Conservation (phyloP, 331 rosid genomes). For the Rhamnella rubrinervis region DNA sequence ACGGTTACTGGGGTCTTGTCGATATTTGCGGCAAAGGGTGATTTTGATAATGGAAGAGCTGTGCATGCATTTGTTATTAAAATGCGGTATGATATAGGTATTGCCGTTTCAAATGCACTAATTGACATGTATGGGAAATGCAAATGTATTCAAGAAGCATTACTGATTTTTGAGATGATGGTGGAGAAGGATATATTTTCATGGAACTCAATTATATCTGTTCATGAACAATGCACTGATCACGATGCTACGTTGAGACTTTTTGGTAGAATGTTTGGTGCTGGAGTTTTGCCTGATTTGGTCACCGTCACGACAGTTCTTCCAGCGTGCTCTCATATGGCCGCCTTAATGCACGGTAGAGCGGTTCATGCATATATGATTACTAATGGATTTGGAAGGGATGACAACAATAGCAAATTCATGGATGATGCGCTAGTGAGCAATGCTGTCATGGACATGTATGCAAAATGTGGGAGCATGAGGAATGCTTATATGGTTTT, state of each 20-base stretch:
- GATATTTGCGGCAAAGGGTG: slow-evolving; percentile 49
- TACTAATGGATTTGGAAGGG: slow-evolving; percentile 51
- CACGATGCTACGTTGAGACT: slow-evolving; percentile 55
- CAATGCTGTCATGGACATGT: slow-evolving; percentile 84
- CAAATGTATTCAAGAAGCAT: slow-evolving; percentile 49
- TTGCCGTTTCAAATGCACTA: slow-evolving; percentile 62
- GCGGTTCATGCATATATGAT: slow-evolving; percentile 69
- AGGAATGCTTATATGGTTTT: slow-evolving; percentile 59
- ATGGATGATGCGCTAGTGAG: slow-evolving; percentile 34
- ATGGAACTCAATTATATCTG: slow-evolving; percentile 76
- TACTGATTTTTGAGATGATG: slow-evolving; percentile 59
- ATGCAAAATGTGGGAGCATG: slow-evolving; percentile 82
- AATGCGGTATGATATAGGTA: slow-evolving; percentile 58
- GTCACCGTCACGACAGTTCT: slow-evolving; percentile 61
- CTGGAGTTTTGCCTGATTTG: slow-evolving; percentile 59
- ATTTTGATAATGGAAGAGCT: slow-evolving; percentile 54
- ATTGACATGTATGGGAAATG: slow-evolving; percentile 90
- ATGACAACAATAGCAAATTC: slow-evolving; percentile 12
- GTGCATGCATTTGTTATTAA: slow-evolving; percentile 61
- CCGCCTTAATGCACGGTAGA: slow-evolving; percentile 74
- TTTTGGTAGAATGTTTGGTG: slow-evolving; percentile 61
- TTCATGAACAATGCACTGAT: slow-evolving; percentile 59
- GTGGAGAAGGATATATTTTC: slow-evolving; percentile 67
- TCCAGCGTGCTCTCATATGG: slow-evolving; percentile 73
- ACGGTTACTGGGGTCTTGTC: slow-evolving; percentile 70